These are phyloP conservation scores for Lichenothelia convexa DNA, from an alignment of 495 filamentous ascomycete species.

Conservation along the genomic window DNA sequence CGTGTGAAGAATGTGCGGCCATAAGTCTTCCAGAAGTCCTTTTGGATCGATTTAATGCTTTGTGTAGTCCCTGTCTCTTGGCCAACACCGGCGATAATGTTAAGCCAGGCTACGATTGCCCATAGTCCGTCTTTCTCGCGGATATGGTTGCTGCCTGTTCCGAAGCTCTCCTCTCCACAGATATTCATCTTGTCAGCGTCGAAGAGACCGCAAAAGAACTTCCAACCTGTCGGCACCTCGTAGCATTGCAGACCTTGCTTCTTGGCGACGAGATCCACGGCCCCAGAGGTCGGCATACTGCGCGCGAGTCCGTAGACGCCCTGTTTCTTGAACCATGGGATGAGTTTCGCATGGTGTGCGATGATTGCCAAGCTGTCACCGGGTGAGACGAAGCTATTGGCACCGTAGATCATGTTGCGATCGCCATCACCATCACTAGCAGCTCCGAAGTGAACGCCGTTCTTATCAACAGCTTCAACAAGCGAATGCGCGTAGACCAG, in stretches of 20 bases:
- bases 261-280: slow-evolving; percentile 87
- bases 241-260: slow-evolving; percentile 83
- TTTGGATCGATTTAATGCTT: slow-evolving; percentile 86
- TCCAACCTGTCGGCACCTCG: slow-evolving; percentile 97
- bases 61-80: slow-evolving; percentile 54
- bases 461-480: slow-evolving; percentile 82
- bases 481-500: slow-evolving; percentile 94
- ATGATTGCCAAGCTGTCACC: slow-evolving; percentile 96
- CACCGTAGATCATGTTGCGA: slow-evolving; percentile 99
- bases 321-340: slow-evolving; percentile 95
- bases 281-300: slow-evolving; percentile 91
- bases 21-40: slow-evolving; percentile 93
- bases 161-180: slow-evolving; percentile 95
- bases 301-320: slow-evolving; percentile 89
- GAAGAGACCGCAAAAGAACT: slow-evolving; percentile 98
- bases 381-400: slow-evolving; percentile 87
- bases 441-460: slow-evolving; percentile 84
- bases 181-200: slow-evolving; percentile 96
- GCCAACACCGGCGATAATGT: slow-evolving; percentile 90
- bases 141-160: slow-evolving; percentile 97
- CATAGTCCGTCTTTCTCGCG: slow-evolving; percentile 97
- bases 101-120: slow-evolving; percentile 94
- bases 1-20: slow-evolving; percentile 98
- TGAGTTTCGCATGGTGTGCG: slow-evolving; percentile 82
- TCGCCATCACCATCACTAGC: slow-evolving; percentile 94